Evolutionary conservation across 163 green algal species (phyloP), one percentile per base, ranked within the genome.

Genomic region (Chloroidium sp.): DNA sequence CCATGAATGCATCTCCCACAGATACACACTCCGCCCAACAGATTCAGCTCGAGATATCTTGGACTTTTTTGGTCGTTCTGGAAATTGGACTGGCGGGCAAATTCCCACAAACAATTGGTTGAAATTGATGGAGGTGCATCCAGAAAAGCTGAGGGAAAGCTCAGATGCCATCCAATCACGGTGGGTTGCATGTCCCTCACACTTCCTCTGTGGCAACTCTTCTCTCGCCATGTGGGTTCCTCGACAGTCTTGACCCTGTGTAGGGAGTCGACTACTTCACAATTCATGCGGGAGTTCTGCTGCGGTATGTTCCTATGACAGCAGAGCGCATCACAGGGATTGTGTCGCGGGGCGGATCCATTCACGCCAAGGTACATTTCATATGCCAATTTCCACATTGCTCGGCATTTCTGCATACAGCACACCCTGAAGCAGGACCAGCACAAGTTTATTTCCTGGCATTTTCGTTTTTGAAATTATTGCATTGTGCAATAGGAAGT

Each of bases 241-340:
- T 36, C 36, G 36, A 36, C 36, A 36, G 36, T 36, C 36, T 36
- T 36, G 36, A 97, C 36, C 36, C 36, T 36, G 36, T 36, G 36
- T 36, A 36, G 90, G 95, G 95, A 61, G 95, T 98, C 4, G 95
- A 98, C 87, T 98, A 98, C 89, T 98, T 92, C 82, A 98, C 95
- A 76, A 98, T 98, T 84, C 95, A 98, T 83, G 95, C 95, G 2
- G 95, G 92, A 61, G 94, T 97, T 74, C 89, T 97, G 81, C 90
- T 98, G 82, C 88, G 90, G 62, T 92, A 94, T 86, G 92, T 98
- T 69, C 95, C 93, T 1, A 88, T 98, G n/a, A 98, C 95, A 0
- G 93, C 91, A 74, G 91, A 93, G 61, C 91, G 95, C 80, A 83
- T 98, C 67, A 98, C 95, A 0, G 95, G 95, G 80, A 98, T 98